Conservation (phyloP, 805 yeast genomes). For the Metschnikowia similis region DNA sequence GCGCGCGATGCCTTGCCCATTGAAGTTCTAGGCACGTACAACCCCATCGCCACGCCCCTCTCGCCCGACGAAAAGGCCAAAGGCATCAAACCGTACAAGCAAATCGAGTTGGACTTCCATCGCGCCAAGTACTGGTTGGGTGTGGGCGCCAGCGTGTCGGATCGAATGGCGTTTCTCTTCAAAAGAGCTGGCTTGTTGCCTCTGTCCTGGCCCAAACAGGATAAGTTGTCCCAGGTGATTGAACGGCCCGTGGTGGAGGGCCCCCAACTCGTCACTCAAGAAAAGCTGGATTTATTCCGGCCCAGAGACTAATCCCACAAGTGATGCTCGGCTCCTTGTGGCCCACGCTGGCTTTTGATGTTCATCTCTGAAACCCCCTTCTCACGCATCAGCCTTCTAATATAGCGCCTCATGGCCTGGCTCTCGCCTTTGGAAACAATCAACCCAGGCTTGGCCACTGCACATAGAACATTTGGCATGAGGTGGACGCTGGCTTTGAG, state of each 20-base stretch:
- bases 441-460: neutral
- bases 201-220: slow-evolving; percentile 55
- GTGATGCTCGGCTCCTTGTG: no score
- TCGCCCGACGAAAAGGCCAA: slow-evolving; percentile 54
- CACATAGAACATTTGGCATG: neutral
- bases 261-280: slow-evolving; percentile 26
- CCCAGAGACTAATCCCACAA: slow-evolving; percentile 19
- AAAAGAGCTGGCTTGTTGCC: slow-evolving; percentile 72
- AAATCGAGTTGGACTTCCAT: slow-evolving; percentile 77
- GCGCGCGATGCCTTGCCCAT: slow-evolving; percentile 87
- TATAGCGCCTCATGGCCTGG: no score
- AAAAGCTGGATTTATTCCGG: slow-evolving; percentile 31
- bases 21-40: slow-evolving; percentile 92
- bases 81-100: slow-evolving; percentile 65
- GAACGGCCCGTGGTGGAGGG: slow-evolving; percentile 27
- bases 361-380: no score
- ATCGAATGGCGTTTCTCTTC: slow-evolving; percentile 70
- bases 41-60: slow-evolving; percentile 73
- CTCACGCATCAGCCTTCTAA: no score
- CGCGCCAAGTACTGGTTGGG: slow-evolving; percentile 96
- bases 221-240: slow-evolving; percentile 26
- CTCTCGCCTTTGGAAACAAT: no score
- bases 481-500: neutral
- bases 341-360: neutral
- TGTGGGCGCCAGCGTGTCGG: slow-evolving; percentile 94